These are phyloP conservation scores for Salvia hispanica DNA, from an alignment of 257 asterid genomes.

Conservation along the genomic window DNA sequence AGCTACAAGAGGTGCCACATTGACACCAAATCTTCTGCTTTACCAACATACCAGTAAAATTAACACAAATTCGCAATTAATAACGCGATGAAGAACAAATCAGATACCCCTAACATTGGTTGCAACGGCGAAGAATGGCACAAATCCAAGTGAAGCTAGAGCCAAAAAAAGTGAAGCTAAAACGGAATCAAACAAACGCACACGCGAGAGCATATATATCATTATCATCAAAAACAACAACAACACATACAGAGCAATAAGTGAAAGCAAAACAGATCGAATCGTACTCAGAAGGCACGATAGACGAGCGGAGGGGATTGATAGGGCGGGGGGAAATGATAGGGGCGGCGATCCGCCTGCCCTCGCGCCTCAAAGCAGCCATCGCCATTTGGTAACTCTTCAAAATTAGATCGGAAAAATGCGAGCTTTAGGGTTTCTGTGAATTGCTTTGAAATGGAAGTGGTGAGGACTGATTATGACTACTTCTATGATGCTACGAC, in stretches of 20 bases:
- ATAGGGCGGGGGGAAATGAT: slow-evolving; percentile 56
- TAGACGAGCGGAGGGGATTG: slow-evolving; percentile 63
- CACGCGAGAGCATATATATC: background rate
- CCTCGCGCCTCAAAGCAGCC: slow-evolving; percentile 91
- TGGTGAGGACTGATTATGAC: slow-evolving; percentile 9
- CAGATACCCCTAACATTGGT: background rate
- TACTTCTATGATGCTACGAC: background rate
- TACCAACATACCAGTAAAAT: background rate
- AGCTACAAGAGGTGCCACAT: slow-evolving; percentile 7
- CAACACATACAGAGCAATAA: background rate
- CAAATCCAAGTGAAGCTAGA: slow-evolving; percentile 1
- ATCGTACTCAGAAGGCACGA: slow-evolving; percentile 59
- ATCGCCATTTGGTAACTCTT: slow-evolving; percentile 64
- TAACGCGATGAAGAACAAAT: background rate
- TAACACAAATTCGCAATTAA: background rate
- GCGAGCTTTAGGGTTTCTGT: slow-evolving; percentile 33
- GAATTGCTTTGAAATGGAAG: slow-evolving; percentile 16
- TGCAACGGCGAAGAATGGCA: background rate
- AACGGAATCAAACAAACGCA: background rate
- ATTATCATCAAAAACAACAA: background rate
- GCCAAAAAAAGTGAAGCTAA: background rate
- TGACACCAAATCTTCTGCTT: slow-evolving; percentile 15
- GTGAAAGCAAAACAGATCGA: slow-evolving; percentile 11
- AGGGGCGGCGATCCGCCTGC: slow-evolving; percentile 82
- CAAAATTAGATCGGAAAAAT: slow-evolving; percentile 33